Evolutionary conservation across 108 stramenopile species (phyloP).

Genomic region (Epithemia pelagica): DNA sequence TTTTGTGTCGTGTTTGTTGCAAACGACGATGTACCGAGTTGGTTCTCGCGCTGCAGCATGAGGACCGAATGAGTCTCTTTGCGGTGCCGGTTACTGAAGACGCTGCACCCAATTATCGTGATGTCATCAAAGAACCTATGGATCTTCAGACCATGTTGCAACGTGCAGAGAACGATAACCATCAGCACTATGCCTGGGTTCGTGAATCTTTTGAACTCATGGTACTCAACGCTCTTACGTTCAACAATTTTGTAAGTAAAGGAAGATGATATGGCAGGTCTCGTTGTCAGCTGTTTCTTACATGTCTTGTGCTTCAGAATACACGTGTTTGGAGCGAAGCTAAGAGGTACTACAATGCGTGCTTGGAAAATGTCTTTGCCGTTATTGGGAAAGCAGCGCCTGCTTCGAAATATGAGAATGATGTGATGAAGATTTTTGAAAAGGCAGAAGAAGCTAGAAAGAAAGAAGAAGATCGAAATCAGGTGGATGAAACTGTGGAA

Average conservation of each 20-base stretch:
- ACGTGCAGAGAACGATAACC: conserved; percentile 45
- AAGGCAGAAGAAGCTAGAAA: conserved; percentile 34
- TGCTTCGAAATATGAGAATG: conserved; percentile 32
- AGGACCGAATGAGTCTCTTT: conserved; percentile 62
- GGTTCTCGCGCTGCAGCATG: conserved; percentile 33
- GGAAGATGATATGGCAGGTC: not conserved
- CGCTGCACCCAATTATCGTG: conserved; percentile 86
- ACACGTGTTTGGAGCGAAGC: conserved; percentile 60
- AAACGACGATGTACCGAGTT: conserved; percentile 34
- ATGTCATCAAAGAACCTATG: conserved; percentile 91
- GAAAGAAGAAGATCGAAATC: conserved; percentile 45
- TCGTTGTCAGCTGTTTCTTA: too few relatives aligned
- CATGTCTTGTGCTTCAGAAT: conserved; percentile 4
- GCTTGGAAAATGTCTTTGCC: conserved; percentile 31
- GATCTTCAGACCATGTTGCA: conserved; percentile 87
- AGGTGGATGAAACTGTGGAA: conserved; percentile 46
- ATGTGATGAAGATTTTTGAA: conserved; percentile 30
- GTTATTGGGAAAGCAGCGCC: conserved; percentile 42
- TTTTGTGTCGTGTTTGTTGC: conserved; percentile 54
- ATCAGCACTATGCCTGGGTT: conserved; percentile 66
- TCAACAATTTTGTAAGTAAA: conserved; percentile 47
- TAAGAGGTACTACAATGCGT: conserved; percentile 41
- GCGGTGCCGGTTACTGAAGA: conserved; percentile 78
- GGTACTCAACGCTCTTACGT: conserved; percentile 76
- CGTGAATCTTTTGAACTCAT: conserved; percentile 78